Base-by-base conservation (phyloP, 208 protist species). In the Leishmania amazonensis region DNA sequence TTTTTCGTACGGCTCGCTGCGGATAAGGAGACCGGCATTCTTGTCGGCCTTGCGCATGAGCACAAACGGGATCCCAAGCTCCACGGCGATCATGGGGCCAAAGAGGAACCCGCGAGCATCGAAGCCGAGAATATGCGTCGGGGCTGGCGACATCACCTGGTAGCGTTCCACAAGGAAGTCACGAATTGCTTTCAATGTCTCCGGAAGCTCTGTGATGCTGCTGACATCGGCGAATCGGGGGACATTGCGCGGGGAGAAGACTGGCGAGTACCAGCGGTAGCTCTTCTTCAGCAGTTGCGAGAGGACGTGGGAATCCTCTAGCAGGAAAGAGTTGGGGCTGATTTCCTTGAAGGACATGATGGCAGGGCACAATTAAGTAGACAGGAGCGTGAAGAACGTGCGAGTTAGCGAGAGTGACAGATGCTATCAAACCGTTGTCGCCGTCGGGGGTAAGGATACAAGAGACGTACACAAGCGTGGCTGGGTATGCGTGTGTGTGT, bases 81-180 rank as follows among this genome's bases (percentile, higher is more conserved):
- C 95, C 9, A 96, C 88, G 15, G 96, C 94, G 57, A 98, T 88
- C 84, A 97, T 93, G 1, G 96, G 87, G 11, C 95, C 96, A 67
- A 98, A 89, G 54, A 98, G 85, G 67, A 98, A 98, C 1, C 96
- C 96, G 65, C 96, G 91, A 35, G 95, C 95, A 75, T 98, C 96
- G 83, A 97, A 97, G 65, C 95, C 95, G 77, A 96, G 81, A 53
- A 98, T 90, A 83, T 96, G 92, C 6, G 95, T 98, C 0, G 91
- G 91, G 13, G 88, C 83, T 35, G 91, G 81, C 17, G 77, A 68
- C 85, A 96, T 85, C 17, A 78, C 80, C 19, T 83, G 86, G 90
- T 98, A 98, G 38, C 95, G 91, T 35, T 72, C 83, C 5, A 97
- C 94, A 58, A 98, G 81, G 71, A 96, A 93, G 81, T 98, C 93